Base-by-base conservation (phyloP, 805 yeast species). In the Ogataea saltuana region DNA sequence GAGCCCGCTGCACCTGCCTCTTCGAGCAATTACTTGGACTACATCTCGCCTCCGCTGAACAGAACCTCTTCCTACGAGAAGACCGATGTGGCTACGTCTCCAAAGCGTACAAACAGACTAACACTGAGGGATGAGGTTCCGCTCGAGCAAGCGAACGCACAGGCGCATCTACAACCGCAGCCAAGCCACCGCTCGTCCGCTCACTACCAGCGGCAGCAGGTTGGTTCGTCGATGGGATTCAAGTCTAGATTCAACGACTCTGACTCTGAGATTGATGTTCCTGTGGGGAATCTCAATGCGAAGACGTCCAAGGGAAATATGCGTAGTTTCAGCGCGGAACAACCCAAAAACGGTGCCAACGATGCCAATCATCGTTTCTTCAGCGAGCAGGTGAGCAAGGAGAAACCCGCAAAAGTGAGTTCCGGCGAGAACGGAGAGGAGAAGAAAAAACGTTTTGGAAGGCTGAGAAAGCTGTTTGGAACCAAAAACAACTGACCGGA, bases 231-330 rank as follows among this genome's bases (percentile, higher is more conserved):
- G 42, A 10, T 28, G 32, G 46, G 48, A 5, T 75, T 70, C 61
- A 74, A 65, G 44, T 81, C 88, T 1, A 69, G 87, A 52, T 75
- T 81, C 48, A 70, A 68, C 4, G 88, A 83, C 56, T 80, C 85
- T 3, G 86, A 81, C 54, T 81, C 83, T 11, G 79, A 74, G 12
- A 10, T 27, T 19, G 50, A 45, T 17, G 33, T 39, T n/a, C 44
- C 48, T 16, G 55, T 52, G 19, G 61, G 9, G 6, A 37, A 39
- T 8, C 19, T 44, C 48, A 54, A 51, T 21, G 30, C 18, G 18
- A 48, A 45, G 36, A 55, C 58, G 12, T 39, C 54, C 4, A 18
- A 46, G 11, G 42, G 50, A 3, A 45, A 63, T 0, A 33, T 61
- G 17, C 59, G 70, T 42, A 54, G 61, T n/a, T 42, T 59, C 10